Base-by-base conservation (phyloP, 2,329 filamentous ascomycete genomes). In the Zopfia rhizophila region DNA sequence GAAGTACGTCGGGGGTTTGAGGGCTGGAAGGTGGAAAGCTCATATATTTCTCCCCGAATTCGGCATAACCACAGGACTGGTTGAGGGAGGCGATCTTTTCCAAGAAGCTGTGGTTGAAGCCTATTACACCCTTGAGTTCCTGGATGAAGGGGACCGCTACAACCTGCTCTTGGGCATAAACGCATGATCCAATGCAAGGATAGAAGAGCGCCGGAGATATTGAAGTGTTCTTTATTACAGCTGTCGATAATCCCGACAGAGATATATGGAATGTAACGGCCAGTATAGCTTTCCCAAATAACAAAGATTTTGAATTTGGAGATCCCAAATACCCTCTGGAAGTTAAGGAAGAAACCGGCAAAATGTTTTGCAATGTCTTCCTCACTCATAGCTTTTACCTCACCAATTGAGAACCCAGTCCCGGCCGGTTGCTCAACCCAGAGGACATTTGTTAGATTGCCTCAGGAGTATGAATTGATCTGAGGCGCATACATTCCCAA, bases 181-280 rank as follows among this genome's bases (percentile, higher is more conserved):
- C 37, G 14, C 41, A 49, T 16, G 38, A 38, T 2, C 48, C 45
- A 36, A 51, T 56, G 29, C 40, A 45, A 16, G 49, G 49, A 38
- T 58, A 53, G 36, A 56, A 56, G 24, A 2, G 48, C 53, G 2
- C 56, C 54, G 1, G 27, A 13, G 11, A 60, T 28, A 29, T 58
- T 31, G 35, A 51, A 54, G 14, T 46, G 36, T 13, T 52, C 42
- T 14, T 38, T 71, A 49, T 79, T 69, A 25, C 75, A 45, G 19
- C 40, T 25, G 17, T 57, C 48, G n/a, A 60, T 39, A 41, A 60
- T 51, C 18, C 46, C 51, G 24, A 32, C 48, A 23, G 51, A 39
- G 13, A 60, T 52, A 21, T 55, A 58, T 14, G 56, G 55, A 3
- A 58, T 52, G 33, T 60, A 58, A n/a, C 52, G 33, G 13, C 55